Evolutionary conservation across 257 asterid species (phyloP), one percentile per base, ranked within the genome.

Genomic region (Solanum megistacrolobum): DNA sequence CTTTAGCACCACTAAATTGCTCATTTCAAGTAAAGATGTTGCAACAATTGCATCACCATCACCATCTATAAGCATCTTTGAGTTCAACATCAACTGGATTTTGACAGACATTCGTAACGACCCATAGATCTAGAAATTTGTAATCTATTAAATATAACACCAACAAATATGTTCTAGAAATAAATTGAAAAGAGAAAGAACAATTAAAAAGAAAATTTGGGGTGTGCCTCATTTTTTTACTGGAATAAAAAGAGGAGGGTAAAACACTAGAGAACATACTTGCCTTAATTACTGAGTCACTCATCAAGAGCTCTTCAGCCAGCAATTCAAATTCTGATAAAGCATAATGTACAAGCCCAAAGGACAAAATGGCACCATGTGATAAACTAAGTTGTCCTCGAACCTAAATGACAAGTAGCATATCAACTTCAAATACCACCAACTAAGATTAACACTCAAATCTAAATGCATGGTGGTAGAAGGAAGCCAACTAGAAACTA

Each of bases 251-350:
- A 25, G 65, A 79, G 7, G 83, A 39, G 39, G 38, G 27, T 79
- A 46, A 27, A 79, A 79, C 78, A 41, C 85, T 79, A 43, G 85
- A 79, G 85, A 39, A 43, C 85, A 79, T 46, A 89, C 97, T 89
- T 92, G 86, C 98, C 96, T 96, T 94, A 88, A 96, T 83, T 90
- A 91, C 55, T 86, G 99, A 94, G 92, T 96, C 98, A 88, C 99
- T 96, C 99, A 96, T 96, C 85, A 96, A 93, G 92, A 96, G 99
- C 90, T 96, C 99, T 92, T 96, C 98, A 43, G 99, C 96, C 92
- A 94, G 89, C 91, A 96, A 89, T 89, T 96, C 99, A 89, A 96
- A 96, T 89, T 94, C 99, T 32, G 99, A 96, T 69, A 89, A 83
- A 75, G 97, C 94, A 90, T 83, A 92, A 90, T 92, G 93, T 74